Evolutionary conservation across 495 filamentous ascomycete species (phyloP).

Genomic region (Xylaria curta): DNA sequence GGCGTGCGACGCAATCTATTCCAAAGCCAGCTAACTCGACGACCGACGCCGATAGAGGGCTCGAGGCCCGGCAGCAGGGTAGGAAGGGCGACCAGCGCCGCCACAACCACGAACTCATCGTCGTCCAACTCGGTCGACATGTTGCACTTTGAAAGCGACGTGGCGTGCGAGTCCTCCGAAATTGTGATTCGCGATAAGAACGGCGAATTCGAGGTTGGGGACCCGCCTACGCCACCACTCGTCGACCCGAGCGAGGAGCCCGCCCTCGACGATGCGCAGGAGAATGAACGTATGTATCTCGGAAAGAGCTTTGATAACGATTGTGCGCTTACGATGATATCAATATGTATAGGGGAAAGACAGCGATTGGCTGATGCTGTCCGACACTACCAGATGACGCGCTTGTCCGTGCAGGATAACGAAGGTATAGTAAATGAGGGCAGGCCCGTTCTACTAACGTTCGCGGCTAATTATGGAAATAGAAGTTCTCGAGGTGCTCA

Average conservation of each 20-base stretch:
- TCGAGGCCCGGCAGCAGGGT: neutral
- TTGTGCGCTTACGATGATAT: conserved; percentile 11
- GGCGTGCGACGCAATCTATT: conserved; percentile 76
- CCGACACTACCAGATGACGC: conserved; percentile 63
- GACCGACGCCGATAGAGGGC: conserved; percentile 57
- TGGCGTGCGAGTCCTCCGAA: conserved; percentile 59
- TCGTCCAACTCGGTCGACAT: conserved; percentile 36
- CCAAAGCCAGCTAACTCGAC: conserved; percentile 71
- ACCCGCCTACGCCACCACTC: conserved; percentile 61
- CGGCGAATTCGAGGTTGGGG: conserved; percentile 75
- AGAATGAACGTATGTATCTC: conserved; percentile 46
- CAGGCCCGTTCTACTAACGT: neutral
- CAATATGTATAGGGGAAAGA: conserved; percentile 47
- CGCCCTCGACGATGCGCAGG: conserved; percentile 52
- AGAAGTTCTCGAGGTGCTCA: conserved; percentile 77
- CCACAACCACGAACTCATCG: neutral
- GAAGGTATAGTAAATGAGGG: conserved; percentile 59
- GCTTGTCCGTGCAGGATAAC: conserved; percentile 70
- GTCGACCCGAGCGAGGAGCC: conserved; percentile 60
- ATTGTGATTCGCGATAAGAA: conserved; percentile 79
- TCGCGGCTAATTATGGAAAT: conserved; percentile 20
- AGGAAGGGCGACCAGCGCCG: neutral
- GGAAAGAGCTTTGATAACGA: neutral
- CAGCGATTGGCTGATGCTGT: conserved; percentile 60
- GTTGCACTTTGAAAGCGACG: conserved; percentile 42